Base-by-base conservation (phyloP, 1,139 yeast species). In the Kodamaea plutei region DNA sequence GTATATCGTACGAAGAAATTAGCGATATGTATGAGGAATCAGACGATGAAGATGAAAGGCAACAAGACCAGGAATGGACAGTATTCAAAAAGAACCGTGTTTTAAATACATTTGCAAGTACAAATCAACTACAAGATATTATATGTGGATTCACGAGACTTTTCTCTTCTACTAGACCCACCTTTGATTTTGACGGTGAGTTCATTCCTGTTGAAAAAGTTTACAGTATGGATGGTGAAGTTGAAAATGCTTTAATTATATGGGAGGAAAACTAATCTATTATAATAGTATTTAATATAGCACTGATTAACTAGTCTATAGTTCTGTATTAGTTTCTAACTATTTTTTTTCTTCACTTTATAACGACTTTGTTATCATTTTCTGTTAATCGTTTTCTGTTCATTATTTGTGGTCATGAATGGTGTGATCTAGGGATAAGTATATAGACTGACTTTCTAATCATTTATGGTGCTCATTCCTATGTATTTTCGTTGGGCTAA, bases 1-100 rank as follows among this genome's bases (percentile, higher is more conserved):
- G 88, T 1, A 44, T 70, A 5, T 54, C 75, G 6, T 75, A 61
- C 42, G 65, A 65, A 35, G 56, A 58, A 18, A 29, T 58, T 3
- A 54, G 48, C 3, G 57, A 50, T 3, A 48, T 61, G 48, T 63
- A 68, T 31, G 73, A 67, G 22, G 71, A 69, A 29, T 52, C 53
- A 20, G 69, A 64, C 15, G 71, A 61, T 8, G 65, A 57, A 14
- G 59, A 49, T 5, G 40, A 33, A 4, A n/a, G n/a, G n/a, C n/a
- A n/a, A n/a, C n/a, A n/a, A n/a, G 36, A 32, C n/a, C 15, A 13
- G 20, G 8, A 23, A 18, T 16, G 23, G 15, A 8, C 37, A 10
- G 21, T 21, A n/a, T 15, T 34, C n/a, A 38, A 29, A 10, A 31
- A 36, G 19, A 35, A 24, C 6, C 19, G 25, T 8, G 20, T 31